Percentiles rank a stretch among this genome's conserved stretches.
These are phyloP conservation scores for Hemileccinum hortonii DNA, from an alignment of 1,284 basidiomycete genomes.

Conservation along the genomic window DNA sequence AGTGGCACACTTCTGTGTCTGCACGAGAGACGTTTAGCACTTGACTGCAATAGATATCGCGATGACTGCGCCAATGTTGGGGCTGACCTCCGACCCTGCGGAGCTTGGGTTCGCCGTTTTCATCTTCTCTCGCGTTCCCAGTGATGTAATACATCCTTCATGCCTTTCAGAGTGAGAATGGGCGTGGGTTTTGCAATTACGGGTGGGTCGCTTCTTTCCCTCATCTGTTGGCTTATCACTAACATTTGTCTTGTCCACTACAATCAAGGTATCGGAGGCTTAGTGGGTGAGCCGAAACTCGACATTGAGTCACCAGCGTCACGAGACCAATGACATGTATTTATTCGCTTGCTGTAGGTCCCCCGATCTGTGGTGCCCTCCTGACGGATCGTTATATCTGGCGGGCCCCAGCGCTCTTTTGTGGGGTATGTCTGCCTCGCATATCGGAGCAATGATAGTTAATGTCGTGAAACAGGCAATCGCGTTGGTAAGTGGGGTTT, in stretches of 20 bases:
- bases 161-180: conserved; percentile 20
- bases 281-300: conserved; percentile 21
- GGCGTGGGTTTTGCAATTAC: conserved; percentile 25
- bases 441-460: background rate
- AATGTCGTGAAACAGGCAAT: conserved; percentile 5
- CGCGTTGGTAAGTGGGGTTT: conserved; percentile 3
- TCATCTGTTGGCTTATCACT: too few relatives aligned
- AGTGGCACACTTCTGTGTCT: conserved; percentile 8
- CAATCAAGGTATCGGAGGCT: conserved; percentile 24
- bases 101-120: conserved; percentile 27
- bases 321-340: too few relatives aligned
- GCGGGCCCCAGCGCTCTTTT: conserved; percentile 33
- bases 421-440: conserved; percentile 19
- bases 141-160: background rate
- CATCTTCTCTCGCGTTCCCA: background rate
- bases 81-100: conserved; percentile 20
- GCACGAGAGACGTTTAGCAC: background rate
- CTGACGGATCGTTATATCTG: conserved; percentile 27
- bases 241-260: too few relatives aligned
- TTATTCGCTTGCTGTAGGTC: conserved; percentile 13
- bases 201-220: conserved; percentile 10
- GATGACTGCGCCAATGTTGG: conserved; percentile 28
- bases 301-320: too few relatives aligned
- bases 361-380: conserved; percentile 33
- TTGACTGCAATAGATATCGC: conserved; percentile 16